Base-by-base conservation (phyloP, 163 green algal genomes). In the Chloromonas sp. region DNA sequence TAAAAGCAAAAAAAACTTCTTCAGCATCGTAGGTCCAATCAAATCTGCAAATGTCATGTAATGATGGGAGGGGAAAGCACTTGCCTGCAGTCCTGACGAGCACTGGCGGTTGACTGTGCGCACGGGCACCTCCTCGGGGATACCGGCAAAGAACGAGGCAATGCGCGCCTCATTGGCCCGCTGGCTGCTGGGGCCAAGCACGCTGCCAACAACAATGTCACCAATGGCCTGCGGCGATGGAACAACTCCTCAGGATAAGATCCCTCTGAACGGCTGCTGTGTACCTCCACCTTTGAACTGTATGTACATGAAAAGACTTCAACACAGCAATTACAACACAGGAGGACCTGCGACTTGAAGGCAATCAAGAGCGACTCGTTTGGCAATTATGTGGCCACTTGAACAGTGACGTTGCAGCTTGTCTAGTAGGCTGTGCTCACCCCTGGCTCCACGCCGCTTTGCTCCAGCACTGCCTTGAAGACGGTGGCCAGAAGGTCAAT, bases 161-260 rank as follows among this genome's bases (percentile, higher is more conserved):
- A 99, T 99, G 83, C 97, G 94, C 74, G 89, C 94, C 92, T 98
- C 95, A 86, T 97, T 99, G 61, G 97, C 97, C 71, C 97, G 93
- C 92, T 99, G 97, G 14, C 91, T 96, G 74, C 92, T 96, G 85
- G 93, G 91, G 59, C 95, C 97, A 85, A 99, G 92, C 74, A 99
- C 97, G 81, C 88, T 96, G 81, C 97, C 97, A 59, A 99, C 93
- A 5, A 99, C 96, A 36, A 99, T 94, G 88, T 99, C 97, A 0
- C 96, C 96, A 58, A 99, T 91, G 14, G 94, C 95, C 86, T 91
- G 83, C 1, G 5, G 66, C 2, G 2, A 61, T 36, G 36, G 77
- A 8, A 76, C 11, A n/a, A 76, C 66, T n/a, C 11, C 8, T 76
- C 66, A 76, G 66, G 66, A 76, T 76, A 11, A 76, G 66, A 11